Evolutionary conservation across 148 eudicot genomes (phyloP), one percentile per base, ranked within the genome.

Genomic region (Salicornia ramosissima): DNA sequence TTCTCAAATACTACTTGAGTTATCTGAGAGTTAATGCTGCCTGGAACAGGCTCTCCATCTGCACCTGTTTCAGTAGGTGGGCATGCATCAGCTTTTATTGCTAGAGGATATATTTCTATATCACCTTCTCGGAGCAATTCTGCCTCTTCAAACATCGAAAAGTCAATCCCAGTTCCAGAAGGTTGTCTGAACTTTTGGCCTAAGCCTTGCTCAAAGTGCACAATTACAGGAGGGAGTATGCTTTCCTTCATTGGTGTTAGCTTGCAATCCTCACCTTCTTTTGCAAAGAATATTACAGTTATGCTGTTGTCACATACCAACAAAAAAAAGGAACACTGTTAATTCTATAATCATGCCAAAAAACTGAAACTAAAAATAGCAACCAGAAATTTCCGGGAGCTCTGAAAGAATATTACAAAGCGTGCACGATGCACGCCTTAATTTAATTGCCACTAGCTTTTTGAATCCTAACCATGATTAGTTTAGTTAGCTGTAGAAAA

Each of bases 111-210:
- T 5, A 84, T 77, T 74, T 82, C 94, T 62, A 71, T 64, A 22
- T 84, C 92, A 14, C 83, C 86, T 69, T 79, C 88, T 79, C 78
- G 83, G 54, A 80, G 55, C 40, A 91, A 69, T 58, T 90, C 92
- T 11, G 83, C 36, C 65, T 84, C 95, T 71, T 82, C 91, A 61
- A 86, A 91, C 80, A 80, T 76, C 57, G 97, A 88, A 60, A 94
- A 79, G 75, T 89, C 93, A 69, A 94, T 89, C 33, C 97, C 99
- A 10, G 99, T 89, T 65, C 97, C 99, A 46, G 87, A 70, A 9
- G 97, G 87, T 75, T 94, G 99, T 71, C 77, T 81, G 60, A 94
- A 91, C 79, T 86, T 91, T 78, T 94, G 99, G 59, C 83, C 88
- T 52, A 94, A 81, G 70, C 99, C 99, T 78, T 83, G 82, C 73